A percentile compares a stretch with the other conserved stretches of the same genome.
Evolutionary conservation across 768 basidiomycete species (phyloP).

Genomic region (Suillus cothurnatus): DNA sequence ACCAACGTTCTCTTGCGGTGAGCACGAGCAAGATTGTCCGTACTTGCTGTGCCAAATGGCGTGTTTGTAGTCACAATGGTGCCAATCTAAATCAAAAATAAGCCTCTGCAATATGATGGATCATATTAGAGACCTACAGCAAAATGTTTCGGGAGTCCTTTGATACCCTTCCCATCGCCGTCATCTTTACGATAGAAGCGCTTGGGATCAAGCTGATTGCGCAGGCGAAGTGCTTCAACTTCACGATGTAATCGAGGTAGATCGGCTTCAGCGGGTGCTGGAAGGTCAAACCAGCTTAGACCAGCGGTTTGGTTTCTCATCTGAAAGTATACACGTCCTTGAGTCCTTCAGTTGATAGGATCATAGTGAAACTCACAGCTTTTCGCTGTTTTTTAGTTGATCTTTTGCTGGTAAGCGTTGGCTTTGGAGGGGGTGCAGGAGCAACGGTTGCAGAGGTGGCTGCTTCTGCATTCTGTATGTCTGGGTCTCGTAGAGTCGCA

Average conservation of each 20-base stretch:
- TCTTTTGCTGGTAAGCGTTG: constrained; percentile 64
- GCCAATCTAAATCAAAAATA: constrained; percentile 60
- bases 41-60: constrained; percentile 70
- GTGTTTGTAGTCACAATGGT: constrained; percentile 70
- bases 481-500: constrained; percentile 59
- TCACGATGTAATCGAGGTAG: constrained; percentile 80
- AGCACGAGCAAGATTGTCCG: constrained; percentile 70
- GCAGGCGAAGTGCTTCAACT: constrained; percentile 83
- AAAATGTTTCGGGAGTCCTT: constrained; percentile 86
- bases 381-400: constrained; percentile 77
- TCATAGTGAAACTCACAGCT: constrained; percentile 46
- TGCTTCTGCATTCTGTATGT: constrained; percentile 52
- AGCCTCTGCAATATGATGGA: neutral
- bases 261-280: constrained; percentile 79
- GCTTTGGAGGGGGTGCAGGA: constrained; percentile 65
- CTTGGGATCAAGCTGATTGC: constrained; percentile 90
- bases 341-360: neutral
- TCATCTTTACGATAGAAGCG: constrained; percentile 88
- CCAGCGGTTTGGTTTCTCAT: constrained; percentile 74
- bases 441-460: constrained; percentile 49
- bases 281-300: constrained; percentile 85
- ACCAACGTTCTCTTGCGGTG: constrained; percentile 81
- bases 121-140: constrained; percentile 57
- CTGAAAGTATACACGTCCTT: constrained; percentile 37
- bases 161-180: constrained; percentile 82